Base-by-base conservation (phyloP, 2,329 filamentous ascomycete genomes). In the Fusarium begoniae region DNA sequence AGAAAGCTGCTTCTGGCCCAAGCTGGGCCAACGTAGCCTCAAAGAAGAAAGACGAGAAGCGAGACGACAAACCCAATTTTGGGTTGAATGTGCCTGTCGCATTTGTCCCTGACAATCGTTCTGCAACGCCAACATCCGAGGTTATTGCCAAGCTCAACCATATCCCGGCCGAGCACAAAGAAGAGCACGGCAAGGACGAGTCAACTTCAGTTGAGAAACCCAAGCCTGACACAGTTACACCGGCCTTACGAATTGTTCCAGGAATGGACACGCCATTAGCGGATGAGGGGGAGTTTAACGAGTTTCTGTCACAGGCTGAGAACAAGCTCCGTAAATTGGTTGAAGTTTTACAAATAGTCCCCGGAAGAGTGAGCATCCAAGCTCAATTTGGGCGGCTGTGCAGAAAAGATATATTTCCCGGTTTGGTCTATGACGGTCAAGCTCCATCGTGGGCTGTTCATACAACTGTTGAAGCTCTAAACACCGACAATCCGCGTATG, bases 311-410 rank as follows among this genome's bases (percentile, higher is more conserved):
- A 12, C 28, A 70, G 22, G 45, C 70, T 15, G 66, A 77, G 58
- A 37, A 9, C 15, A 54, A 63, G 60, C 41, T 73, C 11, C 63
- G 55, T 12, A 54, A 70, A 4, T 37, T 79, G 24, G 48, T 77
- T 5, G 57, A 62, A 12, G 37, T 78, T 12, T 50, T 81, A 22
- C 72, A 75, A 53, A 41, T 75, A 13, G 68, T 66, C 1, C 77
- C 81, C 12, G 81, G 81, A 3, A 56, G 61, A 13, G 41, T 81
- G 20, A 70, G 64, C 11, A 47, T 82, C 14, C 69, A 77, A 44
- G 63, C 78, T 37, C 70, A 70, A 20, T 79, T 82, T 50, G 81
- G 81, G 4, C 78, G 81, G 7, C 63, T 81, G 14, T 81, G 79
- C 54, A 43, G 80, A 40, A 78, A 75, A 32, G 64, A 79, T 14